A percentile compares a stretch with the other conserved stretches of the same genome.
Evolutionary conservation across 1,284 basidiomycete genomes (phyloP).

Genomic region (Phenoliferia sp.): DNA sequence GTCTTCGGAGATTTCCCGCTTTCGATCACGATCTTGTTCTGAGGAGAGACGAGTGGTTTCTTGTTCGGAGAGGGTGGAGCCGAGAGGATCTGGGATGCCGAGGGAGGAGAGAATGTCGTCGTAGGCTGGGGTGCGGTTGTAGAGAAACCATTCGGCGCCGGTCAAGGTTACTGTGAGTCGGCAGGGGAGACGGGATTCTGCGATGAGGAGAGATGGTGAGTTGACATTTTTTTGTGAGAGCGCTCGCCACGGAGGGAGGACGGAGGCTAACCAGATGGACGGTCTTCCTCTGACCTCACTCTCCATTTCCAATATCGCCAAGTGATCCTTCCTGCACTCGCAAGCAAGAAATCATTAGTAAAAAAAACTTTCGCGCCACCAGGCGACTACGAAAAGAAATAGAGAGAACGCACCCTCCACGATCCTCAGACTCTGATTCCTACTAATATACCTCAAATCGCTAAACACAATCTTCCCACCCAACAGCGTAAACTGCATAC

Average conservation of each 20-base stretch:
- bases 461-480: constrained; percentile 79
- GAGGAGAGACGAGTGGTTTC: neutral
- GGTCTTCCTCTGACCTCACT: constrained; percentile 54
- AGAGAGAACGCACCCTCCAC: constrained; percentile 46
- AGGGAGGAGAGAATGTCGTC: constrained; percentile 67
- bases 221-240: neutral
- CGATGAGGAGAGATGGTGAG: neutral
- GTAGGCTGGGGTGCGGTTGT: constrained; percentile 80
- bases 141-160: constrained; percentile 84
- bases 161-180: constrained; percentile 71
- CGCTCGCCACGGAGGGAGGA: neutral
- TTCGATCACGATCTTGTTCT: neutral
- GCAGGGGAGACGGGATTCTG: constrained; percentile 54
- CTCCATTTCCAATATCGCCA: constrained; percentile 88
- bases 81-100: constrained; percentile 10
- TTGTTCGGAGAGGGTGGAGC: neutral
- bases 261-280: constrained; percentile 25
- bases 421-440: constrained; percentile 77
- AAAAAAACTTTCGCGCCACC: neutral
- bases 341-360: neutral
- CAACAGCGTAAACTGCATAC: constrained; percentile 79
- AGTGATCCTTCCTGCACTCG: constrained; percentile 61
- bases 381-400: neutral
- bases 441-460: constrained; percentile 79
- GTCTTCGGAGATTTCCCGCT: neutral